Base-by-base conservation (phyloP, 73 alveolate genomes). In the Paramecium tetraurelia region DNA sequence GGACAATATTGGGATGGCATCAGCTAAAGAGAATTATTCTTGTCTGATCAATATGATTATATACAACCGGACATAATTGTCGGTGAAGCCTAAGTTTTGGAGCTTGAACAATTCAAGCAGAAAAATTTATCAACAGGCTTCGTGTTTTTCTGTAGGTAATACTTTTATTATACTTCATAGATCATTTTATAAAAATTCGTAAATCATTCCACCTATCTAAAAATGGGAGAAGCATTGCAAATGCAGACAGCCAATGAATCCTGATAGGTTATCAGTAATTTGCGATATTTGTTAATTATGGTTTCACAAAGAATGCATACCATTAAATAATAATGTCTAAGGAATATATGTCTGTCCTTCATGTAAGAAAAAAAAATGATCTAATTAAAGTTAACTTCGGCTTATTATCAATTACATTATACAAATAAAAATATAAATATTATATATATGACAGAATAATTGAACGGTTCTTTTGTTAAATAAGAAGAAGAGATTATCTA, bases 161-260 rank as follows among this genome's bases (percentile, higher is more conserved):
- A 0, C 4, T 3, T 53, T 27, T 31, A 22, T 63, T 7, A 27
- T 12, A 27, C 11, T 31, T 3, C 2, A 20, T 29, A 63, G 84
- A 63, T 63, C 84, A 3, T 63, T 63, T 31, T 63, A 31, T 63
- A 63, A 63, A 33, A 63, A 63, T 27, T 6, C 24, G 10, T 24
- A 63, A 33, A 63, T 95, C 22, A 89, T 86, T 31, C 99, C 99
- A 31, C 92, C 96, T 21, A 95, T 96, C 72, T 87, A 94, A 44
- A 95, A 96, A 44, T 96, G 99, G 99, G 96, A 95, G 69, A 85
- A 87, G 27, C 95, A 93, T 41, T 96, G 99, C 46, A 77, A 92
- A 11, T 96, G 99, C 86, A 69, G 92, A 89, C 94, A 93, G 59
- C 99, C 99, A n/a, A 83, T 93, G 24, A 96, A 96, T 84, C 99